These are phyloP conservation scores for Lepidium didymum DNA, from an alignment of 345 rosid species.

Conservation along the genomic window DNA sequence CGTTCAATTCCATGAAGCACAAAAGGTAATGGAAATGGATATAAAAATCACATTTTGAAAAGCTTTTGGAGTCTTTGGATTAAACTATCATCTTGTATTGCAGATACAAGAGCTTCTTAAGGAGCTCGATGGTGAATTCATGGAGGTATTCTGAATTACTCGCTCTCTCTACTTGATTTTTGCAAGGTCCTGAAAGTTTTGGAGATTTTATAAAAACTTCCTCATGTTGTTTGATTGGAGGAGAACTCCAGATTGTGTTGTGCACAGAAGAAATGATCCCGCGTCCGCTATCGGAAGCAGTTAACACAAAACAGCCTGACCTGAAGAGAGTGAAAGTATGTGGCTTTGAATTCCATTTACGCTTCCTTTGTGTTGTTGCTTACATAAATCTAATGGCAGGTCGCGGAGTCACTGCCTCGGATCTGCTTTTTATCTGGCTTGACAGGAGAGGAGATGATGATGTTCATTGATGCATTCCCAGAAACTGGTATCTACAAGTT, in stretches of 20 bases:
- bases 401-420: slow-evolving; percentile 58
- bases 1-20: slow-evolving; percentile 52
- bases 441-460: slow-evolving; percentile 90
- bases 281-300: slow-evolving; percentile 68
- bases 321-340: slow-evolving; percentile 51
- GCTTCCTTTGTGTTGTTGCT: not conserved
- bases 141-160: slow-evolving; percentile 43
- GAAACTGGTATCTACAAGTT: slow-evolving; percentile 47
- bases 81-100: slow-evolving; percentile 1
- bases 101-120: slow-evolving; percentile 64
- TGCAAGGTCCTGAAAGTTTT: not conserved
- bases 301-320: slow-evolving; percentile 64
- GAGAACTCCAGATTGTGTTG: slow-evolving; percentile 38
- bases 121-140: slow-evolving; percentile 78
- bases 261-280: slow-evolving; percentile 74
- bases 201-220: not conserved
- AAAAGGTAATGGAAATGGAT: slow-evolving; percentile 36
- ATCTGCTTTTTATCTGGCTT: slow-evolving; percentile 86
- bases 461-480: slow-evolving; percentile 85
- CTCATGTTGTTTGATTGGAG: not conserved
- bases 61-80: not conserved
- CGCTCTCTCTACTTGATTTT: not conserved
- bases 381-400: slow-evolving; percentile 23
- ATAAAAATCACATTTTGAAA: not conserved
- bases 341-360: not conserved